Conservation (phyloP, 495 filamentous ascomycete species). For the Neurospora tetraspora region DNA sequence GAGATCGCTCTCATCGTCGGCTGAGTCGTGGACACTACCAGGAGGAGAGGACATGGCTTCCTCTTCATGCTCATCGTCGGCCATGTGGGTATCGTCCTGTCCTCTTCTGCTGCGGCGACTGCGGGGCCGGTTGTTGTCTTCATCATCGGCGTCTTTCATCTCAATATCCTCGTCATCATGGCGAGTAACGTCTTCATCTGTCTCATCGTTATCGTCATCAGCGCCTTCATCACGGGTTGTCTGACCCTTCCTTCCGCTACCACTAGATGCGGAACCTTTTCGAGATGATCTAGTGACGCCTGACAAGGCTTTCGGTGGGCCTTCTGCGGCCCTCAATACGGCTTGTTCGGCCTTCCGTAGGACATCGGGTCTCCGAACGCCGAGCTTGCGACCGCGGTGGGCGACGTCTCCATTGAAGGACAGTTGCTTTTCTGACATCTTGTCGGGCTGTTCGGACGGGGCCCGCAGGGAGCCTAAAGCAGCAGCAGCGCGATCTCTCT, state of each 20-base stretch:
- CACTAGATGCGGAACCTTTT: conserved; percentile 30
- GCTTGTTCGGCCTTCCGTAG: conserved; percentile 41
- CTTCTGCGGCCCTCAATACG: conserved; percentile 32
- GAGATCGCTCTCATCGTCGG: conserved; percentile 72
- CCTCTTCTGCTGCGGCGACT: conserved; percentile 5
- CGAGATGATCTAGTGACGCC: conserved; percentile 13
- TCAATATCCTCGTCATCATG: conserved; percentile 18
- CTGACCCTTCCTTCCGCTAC: conserved; percentile 16
- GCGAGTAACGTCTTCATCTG: conserved; percentile 4
- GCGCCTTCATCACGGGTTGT: conserved; percentile 17
- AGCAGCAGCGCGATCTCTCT: conserved; percentile 11
- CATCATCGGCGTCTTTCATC: conserved; percentile 26
- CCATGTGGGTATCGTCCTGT: conserved; percentile 15
- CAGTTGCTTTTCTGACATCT: conserved; percentile 26
- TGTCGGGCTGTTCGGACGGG: conserved; percentile 17
- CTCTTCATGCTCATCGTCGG: conserved; percentile 21
- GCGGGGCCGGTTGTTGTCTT: background rate
- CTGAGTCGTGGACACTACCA: conserved; percentile 60
- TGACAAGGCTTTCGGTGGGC: conserved; percentile 25
- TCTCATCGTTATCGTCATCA: conserved; percentile 14
- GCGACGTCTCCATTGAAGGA: conserved; percentile 27
- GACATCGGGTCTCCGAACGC: conserved; percentile 35
- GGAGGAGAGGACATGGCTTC: conserved; percentile 31
- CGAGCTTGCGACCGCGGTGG: conserved; percentile 25
- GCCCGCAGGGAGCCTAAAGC: conserved; percentile 18